phyloP scores from a whole-genome alignment of 2,329 filamentous ascomycete genomes.

The Fonsecaea nubica region DNA sequence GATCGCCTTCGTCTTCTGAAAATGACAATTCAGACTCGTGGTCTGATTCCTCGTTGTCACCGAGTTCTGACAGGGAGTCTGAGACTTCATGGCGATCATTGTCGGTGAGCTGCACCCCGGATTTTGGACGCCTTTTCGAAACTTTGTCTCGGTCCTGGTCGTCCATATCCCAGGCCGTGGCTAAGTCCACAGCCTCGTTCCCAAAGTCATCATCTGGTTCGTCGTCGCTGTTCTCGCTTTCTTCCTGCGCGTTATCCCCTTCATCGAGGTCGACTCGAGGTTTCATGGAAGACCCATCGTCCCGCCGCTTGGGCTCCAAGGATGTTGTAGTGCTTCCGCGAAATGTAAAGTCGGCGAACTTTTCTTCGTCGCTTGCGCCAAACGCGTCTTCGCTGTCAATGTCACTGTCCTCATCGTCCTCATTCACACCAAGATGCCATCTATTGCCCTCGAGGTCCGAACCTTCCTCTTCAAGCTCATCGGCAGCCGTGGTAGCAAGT shows the following conservation, averaged over 20 bases:
- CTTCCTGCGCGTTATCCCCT: neutral
- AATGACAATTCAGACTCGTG: constrained; percentile 56
- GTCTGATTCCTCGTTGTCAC: constrained; percentile 53
- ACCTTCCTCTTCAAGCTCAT: constrained; percentile 60
- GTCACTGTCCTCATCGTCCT: constrained; percentile 71
- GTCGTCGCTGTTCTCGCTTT: constrained; percentile 44
- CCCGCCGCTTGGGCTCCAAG: constrained; percentile 34
- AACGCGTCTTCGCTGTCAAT: constrained; percentile 82
- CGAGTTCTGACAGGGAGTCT: constrained; percentile 42
- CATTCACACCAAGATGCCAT: constrained; percentile 77
- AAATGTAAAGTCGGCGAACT: constrained; percentile 77
- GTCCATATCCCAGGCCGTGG: constrained; percentile 66
- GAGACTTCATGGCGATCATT: constrained; percentile 47
- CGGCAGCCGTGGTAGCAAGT: constrained; percentile 43
- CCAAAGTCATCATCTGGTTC: constrained; percentile 64
- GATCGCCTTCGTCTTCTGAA: constrained; percentile 59
- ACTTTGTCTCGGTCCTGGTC: constrained; percentile 56
- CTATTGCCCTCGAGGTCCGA: constrained; percentile 86
- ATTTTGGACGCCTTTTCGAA: constrained; percentile 44
- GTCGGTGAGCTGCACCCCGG: constrained; percentile 41
- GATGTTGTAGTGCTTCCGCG: constrained; percentile 57
- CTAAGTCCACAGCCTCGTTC: constrained; percentile 68
- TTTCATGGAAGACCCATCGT: constrained; percentile 15
- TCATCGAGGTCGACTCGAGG: constrained; percentile 59
- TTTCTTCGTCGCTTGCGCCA: constrained; percentile 85